phyloP scores from a whole-genome alignment of 148 eudicot species.

The Silene uniflora region DNA sequence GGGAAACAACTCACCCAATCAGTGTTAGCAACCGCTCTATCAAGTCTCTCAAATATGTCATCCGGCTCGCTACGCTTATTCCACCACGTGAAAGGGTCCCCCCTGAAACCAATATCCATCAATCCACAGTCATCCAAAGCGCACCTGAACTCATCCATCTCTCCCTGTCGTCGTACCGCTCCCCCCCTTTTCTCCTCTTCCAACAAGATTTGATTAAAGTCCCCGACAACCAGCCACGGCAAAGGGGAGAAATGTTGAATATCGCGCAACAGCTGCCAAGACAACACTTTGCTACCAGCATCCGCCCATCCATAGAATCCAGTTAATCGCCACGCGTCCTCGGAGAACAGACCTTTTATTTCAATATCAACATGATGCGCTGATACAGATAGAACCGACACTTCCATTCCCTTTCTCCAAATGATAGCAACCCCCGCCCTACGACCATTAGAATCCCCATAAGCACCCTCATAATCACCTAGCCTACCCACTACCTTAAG shows the following conservation, averaged over 20 bases:
- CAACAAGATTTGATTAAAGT: slow-evolving; percentile 3
- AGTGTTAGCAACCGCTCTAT: not conserved
- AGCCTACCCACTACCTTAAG: not conserved
- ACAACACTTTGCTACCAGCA: not conserved
- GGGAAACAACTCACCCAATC: not conserved
- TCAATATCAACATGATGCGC: not conserved
- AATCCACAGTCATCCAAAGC: not conserved
- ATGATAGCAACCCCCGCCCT: not conserved
- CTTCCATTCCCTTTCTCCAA: not conserved
- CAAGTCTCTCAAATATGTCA: not conserved
- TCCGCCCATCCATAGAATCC: not conserved
- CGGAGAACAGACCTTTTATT: not conserved
- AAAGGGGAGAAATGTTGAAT: not conserved
- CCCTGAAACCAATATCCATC: not conserved
- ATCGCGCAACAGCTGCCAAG: not conserved
- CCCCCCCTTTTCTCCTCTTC: not conserved
- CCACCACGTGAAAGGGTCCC: not conserved
- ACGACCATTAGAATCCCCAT: not conserved
- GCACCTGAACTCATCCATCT: not conserved
- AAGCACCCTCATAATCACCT: not conserved
- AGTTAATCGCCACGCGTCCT: not conserved
- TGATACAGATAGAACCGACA: not conserved
- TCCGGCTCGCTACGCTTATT: not conserved
- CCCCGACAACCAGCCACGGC: not conserved
- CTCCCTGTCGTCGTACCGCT: rapidly evolving